These are phyloP conservation scores for Penicillium janthinellum DNA, from an alignment of 2,329 filamentous ascomycete species.

Conservation along the genomic window DNA sequence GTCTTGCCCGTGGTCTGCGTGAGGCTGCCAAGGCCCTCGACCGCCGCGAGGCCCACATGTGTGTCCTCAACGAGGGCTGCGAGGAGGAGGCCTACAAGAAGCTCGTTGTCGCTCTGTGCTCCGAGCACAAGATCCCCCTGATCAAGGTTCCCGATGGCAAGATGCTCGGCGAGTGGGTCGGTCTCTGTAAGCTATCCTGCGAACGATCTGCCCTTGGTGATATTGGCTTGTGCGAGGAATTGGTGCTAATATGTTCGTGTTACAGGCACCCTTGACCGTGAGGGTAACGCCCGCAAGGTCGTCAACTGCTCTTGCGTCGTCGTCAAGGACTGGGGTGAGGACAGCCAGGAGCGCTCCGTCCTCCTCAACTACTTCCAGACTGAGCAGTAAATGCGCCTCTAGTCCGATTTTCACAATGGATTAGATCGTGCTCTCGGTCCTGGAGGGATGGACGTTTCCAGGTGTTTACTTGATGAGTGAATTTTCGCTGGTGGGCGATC, in stretches of 20 bases:
- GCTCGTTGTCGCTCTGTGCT: constrained; percentile 97
- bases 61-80: constrained; percentile 98
- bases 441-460: constrained; percentile 14
- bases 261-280: constrained; percentile 93
- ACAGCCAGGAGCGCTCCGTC: constrained; percentile 97
- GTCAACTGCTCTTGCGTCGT: constrained; percentile 99
- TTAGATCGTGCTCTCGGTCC: constrained; percentile 19
- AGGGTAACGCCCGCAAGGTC: constrained; percentile 99
- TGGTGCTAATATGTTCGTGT: constrained; percentile 15
- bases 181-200: constrained; percentile 78
- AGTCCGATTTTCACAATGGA: neutral
- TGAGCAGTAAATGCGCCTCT: constrained; percentile 49
- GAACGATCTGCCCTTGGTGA: constrained; percentile 1
- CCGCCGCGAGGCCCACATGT: constrained; percentile 99
- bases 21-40: constrained; percentile 99
- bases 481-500: neutral
- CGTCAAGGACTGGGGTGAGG: constrained; percentile 99
- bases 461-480: constrained; percentile 5
- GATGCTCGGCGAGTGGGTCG: constrained; percentile 99
- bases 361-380: constrained; percentile 99
- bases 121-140: constrained; percentile 98
- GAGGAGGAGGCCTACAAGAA: constrained; percentile 99
- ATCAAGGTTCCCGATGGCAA: constrained; percentile 99
- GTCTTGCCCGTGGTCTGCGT: constrained; percentile 95
- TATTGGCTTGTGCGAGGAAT: neutral